Evolutionary conservation across 2,329 filamentous ascomycete species (phyloP), one percentile per base, ranked within the genome.

Genomic region (Domatiomyces globalis): DNA sequence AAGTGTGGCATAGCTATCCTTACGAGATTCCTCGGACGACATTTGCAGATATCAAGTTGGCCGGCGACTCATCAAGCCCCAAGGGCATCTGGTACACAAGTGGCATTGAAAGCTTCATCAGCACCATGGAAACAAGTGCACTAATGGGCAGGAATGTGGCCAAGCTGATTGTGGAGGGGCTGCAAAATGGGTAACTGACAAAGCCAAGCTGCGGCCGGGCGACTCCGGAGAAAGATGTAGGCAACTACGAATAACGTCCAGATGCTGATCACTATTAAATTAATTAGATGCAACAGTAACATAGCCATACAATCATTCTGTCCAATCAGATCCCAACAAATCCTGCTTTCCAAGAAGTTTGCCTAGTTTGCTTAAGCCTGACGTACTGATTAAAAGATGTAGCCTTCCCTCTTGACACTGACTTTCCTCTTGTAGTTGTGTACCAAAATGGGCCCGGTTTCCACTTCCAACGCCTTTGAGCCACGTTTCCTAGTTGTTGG

Each of bases 71-170:
- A 18, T 36, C n/a, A 5, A 10, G n/a, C 10, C n/a, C 25, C 7
- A 49, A 48, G 2, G 50, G 52, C 17, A 44, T 73, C 10, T 73
- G 76, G 75, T 82, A 83, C 60, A 81, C 78, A 4, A 72, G 73
- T 49, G 77, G 76, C 0, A 94, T 96, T 44, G 90, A 96, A 69
- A 84, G 84, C 59, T 95, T 98, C 65, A 94, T 96, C 59, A 92
- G 85, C 8, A 95, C 88, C 0, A 96, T 98, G 92, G 92, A 98
- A 73, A 95, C 92, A 5, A 95, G 83, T 65, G 85, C 87, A 1
- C 68, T 96, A 59, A 92, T 92, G 80, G 92, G 92, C 4, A 73
- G 67, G 63, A 81, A 82, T 54, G 71, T 77, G 50, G 73, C 72
- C 15, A 71, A 73, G 51, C 74, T 79, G 56, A 79, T 79, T 47